Evolutionary conservation across 73 alveolate species (phyloP).

Genomic region (Blepharisma japonicum): DNA sequence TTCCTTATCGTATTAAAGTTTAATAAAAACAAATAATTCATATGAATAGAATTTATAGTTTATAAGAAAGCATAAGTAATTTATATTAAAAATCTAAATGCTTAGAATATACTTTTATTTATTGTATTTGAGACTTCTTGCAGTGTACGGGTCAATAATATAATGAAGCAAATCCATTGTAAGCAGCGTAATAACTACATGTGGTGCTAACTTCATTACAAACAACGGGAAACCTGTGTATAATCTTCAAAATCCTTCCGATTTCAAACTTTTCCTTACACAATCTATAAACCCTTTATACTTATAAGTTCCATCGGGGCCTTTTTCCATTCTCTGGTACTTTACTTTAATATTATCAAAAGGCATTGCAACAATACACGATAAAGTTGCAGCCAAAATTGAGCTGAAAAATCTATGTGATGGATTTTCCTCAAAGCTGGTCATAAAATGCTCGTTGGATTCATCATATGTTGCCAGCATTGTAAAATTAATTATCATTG

Average conservation of each 20-base stretch:
- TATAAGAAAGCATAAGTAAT: too few relatives aligned
- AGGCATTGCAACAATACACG: slow-evolving; percentile 24
- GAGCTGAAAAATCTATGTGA: not conserved
- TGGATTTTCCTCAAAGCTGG: slow-evolving; percentile 19
- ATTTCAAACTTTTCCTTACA: slow-evolving; percentile 18
- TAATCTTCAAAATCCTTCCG: slow-evolving; percentile 31
- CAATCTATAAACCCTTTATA: slow-evolving; percentile 37
- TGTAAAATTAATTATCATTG: slow-evolving; percentile 60
- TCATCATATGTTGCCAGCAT: slow-evolving; percentile 78
- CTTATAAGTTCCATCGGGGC: slow-evolving; percentile 33
- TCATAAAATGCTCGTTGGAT: slow-evolving; percentile 53
- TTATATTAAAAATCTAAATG: too few relatives aligned
- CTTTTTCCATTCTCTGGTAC: slow-evolving; percentile 28
- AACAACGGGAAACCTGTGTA: slow-evolving; percentile 37
- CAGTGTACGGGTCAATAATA: not conserved
- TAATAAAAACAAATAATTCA: too few relatives aligned
- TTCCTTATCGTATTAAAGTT: too few relatives aligned
- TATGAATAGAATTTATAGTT: too few relatives aligned
- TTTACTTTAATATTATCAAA: slow-evolving; percentile 40
- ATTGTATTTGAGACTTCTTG: too few relatives aligned
- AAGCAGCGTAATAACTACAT: not conserved
- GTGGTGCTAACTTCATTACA: slow-evolving; percentile 37
- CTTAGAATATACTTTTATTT: too few relatives aligned
- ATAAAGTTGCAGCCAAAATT: slow-evolving; percentile 21
- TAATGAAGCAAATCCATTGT: not conserved